Percentiles rank a stretch among this genome's conserved stretches.
phyloP scores from a whole-genome alignment of 2,329 filamentous ascomycete species.

The Trichoderma sp. region DNA sequence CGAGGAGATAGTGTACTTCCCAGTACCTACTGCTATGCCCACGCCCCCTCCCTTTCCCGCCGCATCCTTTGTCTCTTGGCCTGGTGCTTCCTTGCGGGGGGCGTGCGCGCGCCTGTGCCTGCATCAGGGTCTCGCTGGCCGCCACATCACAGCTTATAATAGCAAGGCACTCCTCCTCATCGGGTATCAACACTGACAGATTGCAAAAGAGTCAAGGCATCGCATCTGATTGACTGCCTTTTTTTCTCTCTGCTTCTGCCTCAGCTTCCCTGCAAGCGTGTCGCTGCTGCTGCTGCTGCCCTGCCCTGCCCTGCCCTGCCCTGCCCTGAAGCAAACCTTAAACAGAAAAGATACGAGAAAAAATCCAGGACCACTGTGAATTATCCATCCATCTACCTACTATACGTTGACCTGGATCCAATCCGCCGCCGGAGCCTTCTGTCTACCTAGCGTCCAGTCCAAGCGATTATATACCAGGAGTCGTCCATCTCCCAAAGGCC shows the following conservation, averaged over 20 bases:
- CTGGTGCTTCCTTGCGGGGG: slow-evolving; percentile 11
- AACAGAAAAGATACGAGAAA: neutral
- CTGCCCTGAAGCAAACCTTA: too few relatives aligned
- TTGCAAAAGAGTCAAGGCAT: neutral
- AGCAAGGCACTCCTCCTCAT: slow-evolving; percentile 20
- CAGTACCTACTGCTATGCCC: neutral
- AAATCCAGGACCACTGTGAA: too few relatives aligned
- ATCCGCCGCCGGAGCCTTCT: too few relatives aligned
- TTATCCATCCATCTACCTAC: too few relatives aligned
- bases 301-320: too few relatives aligned
- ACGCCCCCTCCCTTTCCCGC: slow-evolving; percentile 12
- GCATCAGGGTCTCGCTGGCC: slow-evolving; percentile 21
- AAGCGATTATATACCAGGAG: too few relatives aligned
- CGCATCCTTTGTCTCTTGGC: slow-evolving; percentile 16
- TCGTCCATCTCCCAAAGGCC: too few relatives aligned
- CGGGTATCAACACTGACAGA: slow-evolving; percentile 22
- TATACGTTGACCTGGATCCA: too few relatives aligned
- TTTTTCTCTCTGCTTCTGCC: neutral
- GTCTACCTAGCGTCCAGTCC: too few relatives aligned
- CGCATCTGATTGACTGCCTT: neutral
- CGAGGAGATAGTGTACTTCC: neutral
- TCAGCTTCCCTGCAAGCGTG: neutral
- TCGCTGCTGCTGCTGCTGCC: neutral
- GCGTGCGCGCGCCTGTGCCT: slow-evolving; percentile 22
- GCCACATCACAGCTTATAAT: slow-evolving; percentile 21